Evolutionary conservation across 257 asterid genomes (phyloP), one percentile per base, ranked within the genome.

Genomic region (Plantago major): DNA sequence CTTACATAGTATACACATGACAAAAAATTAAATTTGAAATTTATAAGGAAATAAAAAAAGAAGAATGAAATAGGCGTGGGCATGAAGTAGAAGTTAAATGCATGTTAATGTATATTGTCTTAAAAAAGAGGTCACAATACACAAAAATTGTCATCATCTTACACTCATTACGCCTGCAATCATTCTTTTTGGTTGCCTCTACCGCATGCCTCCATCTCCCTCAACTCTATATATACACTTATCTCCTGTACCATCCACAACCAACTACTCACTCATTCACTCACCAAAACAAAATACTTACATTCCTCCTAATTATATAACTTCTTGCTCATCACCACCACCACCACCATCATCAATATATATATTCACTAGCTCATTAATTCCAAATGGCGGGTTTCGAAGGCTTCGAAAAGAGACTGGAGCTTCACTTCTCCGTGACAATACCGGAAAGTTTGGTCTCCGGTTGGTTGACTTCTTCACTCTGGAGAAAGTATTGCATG

Each of bases 381-480:
- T n/a, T 2, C 22, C 38, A 58, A 45, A 91, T 93, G 99, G 97
- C 99, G 0, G 99, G 99, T 22, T 93, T 93, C 62, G 99, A 93
- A 67, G 99, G 99, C 46, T 93, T 87, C 60, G 99, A 93, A 62
- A 89, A 92, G 70, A 77, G 99, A 63, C 73, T 92, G 0, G 99
- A 92, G 81, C 83, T 92, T 0, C 86, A 72, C 12, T 92, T 92
- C 83, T 83, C 89, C 68, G 89, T 11, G 83, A 86, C 1, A 89
- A 91, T 72, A 47, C 71, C 73, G 85, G 68, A 42, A 72, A 57
- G 10, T 26, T 55, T 44, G 85, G 97, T 2, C 97, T 92, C 79
- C 84, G 99, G 55, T 77, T 17, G 14, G 78, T 92, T 3, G 84
- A 80, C 22, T 89, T 89, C 2, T 58, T 55, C 56, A 72, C 77